phyloP scores from a whole-genome alignment of 2,329 filamentous ascomycete genomes.

The Rhinocladiella mackenziei region DNA sequence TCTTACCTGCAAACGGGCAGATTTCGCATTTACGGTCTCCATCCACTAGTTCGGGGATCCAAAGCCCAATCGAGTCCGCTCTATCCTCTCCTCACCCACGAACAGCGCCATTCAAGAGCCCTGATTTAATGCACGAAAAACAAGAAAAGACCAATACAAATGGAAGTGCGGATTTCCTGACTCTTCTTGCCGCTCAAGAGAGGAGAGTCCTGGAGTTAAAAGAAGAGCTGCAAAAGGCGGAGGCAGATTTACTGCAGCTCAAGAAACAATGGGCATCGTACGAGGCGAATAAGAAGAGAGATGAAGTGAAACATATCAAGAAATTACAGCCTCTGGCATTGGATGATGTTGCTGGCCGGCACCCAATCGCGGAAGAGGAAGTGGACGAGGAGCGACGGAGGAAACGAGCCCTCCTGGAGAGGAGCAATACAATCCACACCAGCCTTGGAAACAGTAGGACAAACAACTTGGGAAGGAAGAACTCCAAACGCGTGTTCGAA shows the following conservation, averaged over 20 bases:
- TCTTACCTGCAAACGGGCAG: conserved; percentile 32
- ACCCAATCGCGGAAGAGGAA: conserved; percentile 3
- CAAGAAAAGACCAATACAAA: conserved; percentile 33
- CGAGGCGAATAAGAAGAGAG: conserved; percentile 71
- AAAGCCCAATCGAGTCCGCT: conserved; percentile 19
- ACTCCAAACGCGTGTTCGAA: conserved; percentile 61
- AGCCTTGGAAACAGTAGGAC: neutral
- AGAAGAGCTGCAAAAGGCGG: conserved; percentile 82
- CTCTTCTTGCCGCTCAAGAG: conserved; percentile 87
- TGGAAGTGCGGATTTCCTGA: conserved; percentile 68
- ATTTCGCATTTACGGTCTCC: conserved; percentile 30
- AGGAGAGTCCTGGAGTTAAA: conserved; percentile 82
- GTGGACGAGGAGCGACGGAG: conserved; percentile 25
- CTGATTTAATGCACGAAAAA: conserved; percentile 23
- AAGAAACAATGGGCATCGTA: conserved; percentile 80
- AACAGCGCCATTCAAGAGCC: conserved; percentile 10
- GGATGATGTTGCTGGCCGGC: conserved; percentile 15
- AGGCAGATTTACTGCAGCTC: conserved; percentile 67
- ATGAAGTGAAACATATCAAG: conserved; percentile 47
- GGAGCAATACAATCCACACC: conserved; percentile 2
- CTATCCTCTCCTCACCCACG: conserved; percentile 27
- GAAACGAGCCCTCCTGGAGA: conserved; percentile 22
- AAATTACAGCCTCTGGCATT: conserved; percentile 20
- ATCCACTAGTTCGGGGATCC: conserved; percentile 31
- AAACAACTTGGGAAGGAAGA: conserved; percentile 25